Evolutionary conservation across 192 early-diverging fungal genomes (phyloP).

Genomic region (Entomortierella beljakovae): DNA sequence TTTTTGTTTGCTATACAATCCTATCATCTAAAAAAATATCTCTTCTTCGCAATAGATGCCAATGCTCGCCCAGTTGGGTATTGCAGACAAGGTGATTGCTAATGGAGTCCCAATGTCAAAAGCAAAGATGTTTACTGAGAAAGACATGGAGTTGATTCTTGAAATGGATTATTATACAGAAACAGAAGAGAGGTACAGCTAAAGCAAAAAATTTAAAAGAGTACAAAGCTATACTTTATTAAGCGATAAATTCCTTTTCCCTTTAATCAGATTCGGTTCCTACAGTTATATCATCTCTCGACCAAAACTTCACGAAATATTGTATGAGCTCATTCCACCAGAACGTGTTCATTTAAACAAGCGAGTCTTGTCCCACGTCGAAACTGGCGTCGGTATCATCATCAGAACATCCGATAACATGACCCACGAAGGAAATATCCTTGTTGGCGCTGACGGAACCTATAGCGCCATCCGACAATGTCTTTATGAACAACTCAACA

Average conservation of each 20-base stretch:
- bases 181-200: no score
- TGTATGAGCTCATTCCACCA: neutral
- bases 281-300: constrained; percentile 1
- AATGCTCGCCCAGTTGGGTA: neutral
- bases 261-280: neutral
- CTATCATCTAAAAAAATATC: no score
- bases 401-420: no score
- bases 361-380: constrained; percentile 5
- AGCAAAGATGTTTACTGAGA: neutral
- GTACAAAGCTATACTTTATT: no score
- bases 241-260: neutral
- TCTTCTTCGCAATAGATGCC: no score
- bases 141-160: neutral
- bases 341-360: constrained; percentile 13
- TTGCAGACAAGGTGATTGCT: neutral
- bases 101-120: neutral
- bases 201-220: no score
- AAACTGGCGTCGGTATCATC: neutral
- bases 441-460: no score
- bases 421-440: no score
- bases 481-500: neutral
- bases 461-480: constrained; percentile 5
- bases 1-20: no score
- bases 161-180: neutral
- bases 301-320: neutral